Percentiles rank a stretch among this genome's conserved stretches.
These are phyloP conservation scores for Myxozyma kluyveri DNA, from an alignment of 805 yeast genomes.

Conservation along the genomic window DNA sequence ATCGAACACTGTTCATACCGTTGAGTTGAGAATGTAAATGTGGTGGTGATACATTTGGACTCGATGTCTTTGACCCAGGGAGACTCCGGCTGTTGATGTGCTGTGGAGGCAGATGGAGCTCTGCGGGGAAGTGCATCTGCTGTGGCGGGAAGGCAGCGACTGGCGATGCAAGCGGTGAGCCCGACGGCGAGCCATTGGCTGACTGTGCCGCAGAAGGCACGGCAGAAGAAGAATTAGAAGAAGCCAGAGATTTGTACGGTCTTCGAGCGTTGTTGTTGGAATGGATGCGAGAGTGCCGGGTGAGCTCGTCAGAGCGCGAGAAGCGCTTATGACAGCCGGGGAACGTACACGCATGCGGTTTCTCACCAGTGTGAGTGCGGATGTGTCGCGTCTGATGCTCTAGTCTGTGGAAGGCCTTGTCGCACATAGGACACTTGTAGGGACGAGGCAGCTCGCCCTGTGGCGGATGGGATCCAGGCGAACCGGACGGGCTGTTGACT, in stretches of 20 bases:
- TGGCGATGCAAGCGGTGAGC: conserved; percentile 3
- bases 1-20: not conserved
- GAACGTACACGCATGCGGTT: conserved; percentile 78
- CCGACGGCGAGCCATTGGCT: conserved; percentile 6
- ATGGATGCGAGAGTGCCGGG: conserved; percentile 82
- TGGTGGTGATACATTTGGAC: conserved; percentile 27
- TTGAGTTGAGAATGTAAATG: conserved; percentile 16
- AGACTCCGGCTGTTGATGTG: conserved; percentile 5
- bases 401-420: conserved; percentile 79
- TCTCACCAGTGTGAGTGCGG: conserved; percentile 90
- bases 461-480: conserved; percentile 4
- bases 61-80: conserved; percentile 22
- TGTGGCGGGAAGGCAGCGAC: not conserved
- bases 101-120: not conserved
- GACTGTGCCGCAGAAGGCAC: conserved; percentile 24
- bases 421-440: conserved; percentile 79
- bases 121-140: not conserved
- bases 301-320: conserved; percentile 78
- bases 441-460: conserved; percentile 53
- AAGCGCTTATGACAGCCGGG: conserved; percentile 80
- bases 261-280: conserved; percentile 42
- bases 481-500: conserved; percentile 1
- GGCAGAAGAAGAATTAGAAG: conserved; percentile 1
- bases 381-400: conserved; percentile 92
- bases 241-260: conserved; percentile 11